Conservation (phyloP, 331 rosid genomes). For the Erythrophleum ivorense region DNA sequence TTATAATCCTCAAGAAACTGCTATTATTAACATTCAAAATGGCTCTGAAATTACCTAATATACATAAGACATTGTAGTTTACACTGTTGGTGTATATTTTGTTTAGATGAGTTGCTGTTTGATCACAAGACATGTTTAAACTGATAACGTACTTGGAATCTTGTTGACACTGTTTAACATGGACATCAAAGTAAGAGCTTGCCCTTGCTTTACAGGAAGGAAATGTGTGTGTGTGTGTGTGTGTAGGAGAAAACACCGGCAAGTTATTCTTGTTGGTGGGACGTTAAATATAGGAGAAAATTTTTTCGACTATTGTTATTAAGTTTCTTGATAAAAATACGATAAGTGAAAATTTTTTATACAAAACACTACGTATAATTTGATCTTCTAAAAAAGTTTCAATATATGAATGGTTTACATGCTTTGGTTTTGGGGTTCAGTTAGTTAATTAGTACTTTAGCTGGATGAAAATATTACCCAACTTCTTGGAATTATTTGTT, state of each 20-base stretch:
- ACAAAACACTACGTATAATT: not conserved
- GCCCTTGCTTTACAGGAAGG: constrained; percentile 30
- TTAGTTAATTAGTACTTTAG: not conserved
- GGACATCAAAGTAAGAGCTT: constrained; percentile 46
- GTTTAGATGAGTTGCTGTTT: constrained; percentile 19
- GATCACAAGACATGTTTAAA: constrained; percentile 7
- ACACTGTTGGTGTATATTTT: not conserved
- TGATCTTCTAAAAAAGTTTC: not conserved
- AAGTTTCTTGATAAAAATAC: too few species aligned
- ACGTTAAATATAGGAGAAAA: not conserved
- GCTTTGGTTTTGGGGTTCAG: not conserved
- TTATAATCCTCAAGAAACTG: not conserved
- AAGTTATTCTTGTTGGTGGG: constrained; percentile 6
- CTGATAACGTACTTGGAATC: constrained; percentile 44
- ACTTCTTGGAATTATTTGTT: constrained; percentile 26
- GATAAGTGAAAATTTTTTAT: not conserved
- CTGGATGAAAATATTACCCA: constrained; percentile 15
- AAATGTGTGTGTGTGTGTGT: not conserved
- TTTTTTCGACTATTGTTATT: too few species aligned
- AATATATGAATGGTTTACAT: not conserved
- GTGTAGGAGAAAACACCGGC: not conserved
- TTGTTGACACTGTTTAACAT: constrained; percentile 30
- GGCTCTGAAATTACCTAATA: constrained; percentile 25
- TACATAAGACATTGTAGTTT: too few species aligned
- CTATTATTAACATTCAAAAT: not conserved